Evolutionary conservation across 2,329 filamentous ascomycete genomes (phyloP), one percentile per base, ranked within the genome.

Genomic region (Calonectria montana): DNA sequence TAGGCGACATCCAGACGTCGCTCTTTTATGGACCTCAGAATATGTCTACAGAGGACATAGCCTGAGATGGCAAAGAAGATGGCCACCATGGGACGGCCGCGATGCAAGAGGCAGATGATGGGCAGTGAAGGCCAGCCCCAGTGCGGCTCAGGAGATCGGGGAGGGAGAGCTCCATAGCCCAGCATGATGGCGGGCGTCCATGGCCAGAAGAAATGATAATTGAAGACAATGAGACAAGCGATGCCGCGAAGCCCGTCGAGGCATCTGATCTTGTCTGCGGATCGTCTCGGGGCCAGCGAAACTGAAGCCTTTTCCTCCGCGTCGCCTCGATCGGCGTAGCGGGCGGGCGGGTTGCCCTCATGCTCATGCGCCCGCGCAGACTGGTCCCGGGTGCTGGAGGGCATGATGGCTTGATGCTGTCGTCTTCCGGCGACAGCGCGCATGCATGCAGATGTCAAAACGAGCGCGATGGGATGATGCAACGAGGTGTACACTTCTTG

Each of bases 11-110:
- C 82, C 13, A 82, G 69, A 21, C 82, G 80, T 2, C 80, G 81
- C 66, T 84, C 80, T 43, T 83, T 81, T 0, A 85, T 84, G 6
- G 80, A 72, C n/a, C 81, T 73, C 15, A 85, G 67, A 23, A 85
- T 82, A 65, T 84, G 83, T 7, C 83, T 80, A 25, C 80, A 84
- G 39, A 85, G 78, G 29, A 85, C 84, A 62, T 85, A 85, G n/a
- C 84, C 84, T 0, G 84, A 85, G 31, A 85, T 84, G 75, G 83
- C 83, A 62, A 86, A 86, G 78, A 86, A 86, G 45, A 86, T 83
- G 65, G 83, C 82, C 6, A 85, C 83, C 83, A 85, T 85, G 13
- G 83, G 80, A 6, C 82, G 80, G 4, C 84, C 84, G 45, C 83
- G 82, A 65, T 85, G 82, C 71, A 84, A 59, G 3, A 85, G 80